These are phyloP conservation scores for Russula emetica DNA, from an alignment of 768 basidiomycete genomes.

Conservation along the genomic window DNA sequence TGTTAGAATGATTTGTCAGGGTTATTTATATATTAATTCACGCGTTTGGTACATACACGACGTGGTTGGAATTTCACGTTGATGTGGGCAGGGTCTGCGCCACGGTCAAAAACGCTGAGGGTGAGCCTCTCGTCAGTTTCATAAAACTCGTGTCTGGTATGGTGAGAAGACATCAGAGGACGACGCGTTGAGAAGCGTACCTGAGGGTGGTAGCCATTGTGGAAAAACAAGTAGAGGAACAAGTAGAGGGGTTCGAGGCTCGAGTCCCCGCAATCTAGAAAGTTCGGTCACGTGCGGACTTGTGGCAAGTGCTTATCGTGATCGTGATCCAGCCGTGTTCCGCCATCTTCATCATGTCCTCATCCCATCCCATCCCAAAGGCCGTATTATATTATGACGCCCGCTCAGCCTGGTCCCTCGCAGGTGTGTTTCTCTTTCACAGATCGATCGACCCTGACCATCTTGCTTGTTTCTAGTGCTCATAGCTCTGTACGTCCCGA, in stretches of 20 bases:
- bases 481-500: slow-evolving; percentile 25
- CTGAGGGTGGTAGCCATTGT: slow-evolving; percentile 18
- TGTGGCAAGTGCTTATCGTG: neutral
- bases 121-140: slow-evolving; percentile 75
- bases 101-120: slow-evolving; percentile 74
- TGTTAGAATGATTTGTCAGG: slow-evolving; percentile 29
- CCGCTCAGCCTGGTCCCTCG: slow-evolving; percentile 59
- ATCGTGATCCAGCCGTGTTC: neutral
- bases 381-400: slow-evolving; percentile 75
- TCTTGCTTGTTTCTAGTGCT: slow-evolving; percentile 10
- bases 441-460: slow-evolving; percentile 1
- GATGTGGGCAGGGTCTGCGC: slow-evolving; percentile 62
- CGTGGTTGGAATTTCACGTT: slow-evolving; percentile 59
- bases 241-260: neutral
- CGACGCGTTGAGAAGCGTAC: slow-evolving; percentile 4
- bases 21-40: neutral
- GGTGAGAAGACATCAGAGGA: neutral
- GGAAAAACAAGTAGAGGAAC: neutral
- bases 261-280: slow-evolving; percentile 13
- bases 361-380: slow-evolving; percentile 47
- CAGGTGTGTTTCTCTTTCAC: slow-evolving; percentile 39
- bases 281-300: slow-evolving; percentile 19
- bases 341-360: slow-evolving; percentile 23
- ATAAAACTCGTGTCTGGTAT: slow-evolving; percentile 66
- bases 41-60: slow-evolving; percentile 41